Base-by-base conservation (phyloP, 139 green algal species). In the Haematococcus sp. region DNA sequence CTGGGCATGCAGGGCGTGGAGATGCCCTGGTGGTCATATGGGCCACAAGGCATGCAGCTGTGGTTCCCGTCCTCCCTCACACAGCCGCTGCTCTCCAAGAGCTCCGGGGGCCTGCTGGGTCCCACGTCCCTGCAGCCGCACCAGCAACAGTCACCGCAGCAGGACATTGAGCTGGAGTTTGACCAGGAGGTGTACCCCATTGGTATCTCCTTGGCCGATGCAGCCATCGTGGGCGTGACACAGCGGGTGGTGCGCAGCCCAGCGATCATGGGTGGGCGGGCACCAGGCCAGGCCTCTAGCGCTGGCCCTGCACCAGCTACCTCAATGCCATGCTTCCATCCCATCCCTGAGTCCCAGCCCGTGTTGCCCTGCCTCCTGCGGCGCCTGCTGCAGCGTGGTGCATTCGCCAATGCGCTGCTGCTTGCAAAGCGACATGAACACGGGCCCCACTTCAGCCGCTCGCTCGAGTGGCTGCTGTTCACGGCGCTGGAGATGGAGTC, bases 381-480 rank as follows among this genome's bases (percentile, higher is more conserved):
- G 23, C 91, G 95, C 49, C 85, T 98, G 68, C 81, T 98, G 75
- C 85, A 90, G 63, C 75, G 86, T 59, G 90, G 85, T 28, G 89
- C 91, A 3, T 72, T 87, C 17, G 64, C 75, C 28, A 82, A 89
- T 65, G 84, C 87, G 0, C 60, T 79, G 2, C 58, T 82, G 19
- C 79, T 97, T 33, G 93, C 93, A 1, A 54, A 52, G 16, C 83
- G 84, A 5, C 87, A 89, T 64, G 65, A 86, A 44, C 52, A 73
- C 25, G 91, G 87, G 0, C 91, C 90, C 0, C 88, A 97, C 80
- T 97, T 98, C 77, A 79, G 84, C 0, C 66, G 91, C 34, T 97
- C 92, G 20, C 81, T 98, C 61, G 94, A 98, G 81, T 98, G 95
- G 95, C 87, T 98, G 71, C 85, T 98, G 15, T 98, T 97, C 87